Percentiles rank a stretch among this genome's conserved stretches.
phyloP scores from a whole-genome alignment of 176 grass and related monocot genomes.

The Triticum timopheevii region DNA sequence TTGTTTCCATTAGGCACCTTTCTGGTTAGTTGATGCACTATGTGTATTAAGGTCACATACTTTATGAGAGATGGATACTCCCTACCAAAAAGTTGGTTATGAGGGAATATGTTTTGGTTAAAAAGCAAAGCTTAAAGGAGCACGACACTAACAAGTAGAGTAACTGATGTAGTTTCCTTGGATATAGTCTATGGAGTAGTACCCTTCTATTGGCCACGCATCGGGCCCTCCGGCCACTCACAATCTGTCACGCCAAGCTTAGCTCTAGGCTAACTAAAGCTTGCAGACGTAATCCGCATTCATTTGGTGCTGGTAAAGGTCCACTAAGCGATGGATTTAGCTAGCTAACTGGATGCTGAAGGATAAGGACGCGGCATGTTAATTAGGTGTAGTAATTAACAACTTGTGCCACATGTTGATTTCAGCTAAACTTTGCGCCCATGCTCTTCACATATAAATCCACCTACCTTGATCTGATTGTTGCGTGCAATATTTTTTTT shows the following conservation, averaged over 20 bases:
- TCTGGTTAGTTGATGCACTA: conserved; percentile 4
- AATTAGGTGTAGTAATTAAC: neutral
- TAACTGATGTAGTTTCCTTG: conserved; percentile 23
- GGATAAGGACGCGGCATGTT: conserved; percentile 37
- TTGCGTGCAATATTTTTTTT: neutral
- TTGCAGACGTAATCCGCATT: conserved; percentile 43
- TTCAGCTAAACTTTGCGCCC: neutral
- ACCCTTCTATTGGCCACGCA: neutral
- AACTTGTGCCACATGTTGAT: conserved; percentile 12
- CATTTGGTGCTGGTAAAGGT: conserved; percentile 44
- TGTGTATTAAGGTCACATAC: neutral
- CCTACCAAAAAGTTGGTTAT: conserved; percentile 22
- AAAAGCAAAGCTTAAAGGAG: conserved; percentile 27
- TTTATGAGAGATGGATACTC: conserved; percentile 33
- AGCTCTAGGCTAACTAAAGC: conserved; percentile 29
- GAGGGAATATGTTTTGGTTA: conserved; percentile 47
- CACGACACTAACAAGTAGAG: conserved; percentile 11
- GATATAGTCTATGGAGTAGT: conserved; percentile 11
- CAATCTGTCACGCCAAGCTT: conserved; percentile 22
- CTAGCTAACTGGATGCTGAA: conserved; percentile 30
- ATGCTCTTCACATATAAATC: neutral
- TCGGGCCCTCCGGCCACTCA: conserved; percentile 26
- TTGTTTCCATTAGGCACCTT: neutral
- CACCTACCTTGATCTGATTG: neutral
- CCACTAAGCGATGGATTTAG: conserved; percentile 47